phyloP scores from a whole-genome alignment of 1,284 basidiomycete genomes.

The Calocybe gambosa region DNA sequence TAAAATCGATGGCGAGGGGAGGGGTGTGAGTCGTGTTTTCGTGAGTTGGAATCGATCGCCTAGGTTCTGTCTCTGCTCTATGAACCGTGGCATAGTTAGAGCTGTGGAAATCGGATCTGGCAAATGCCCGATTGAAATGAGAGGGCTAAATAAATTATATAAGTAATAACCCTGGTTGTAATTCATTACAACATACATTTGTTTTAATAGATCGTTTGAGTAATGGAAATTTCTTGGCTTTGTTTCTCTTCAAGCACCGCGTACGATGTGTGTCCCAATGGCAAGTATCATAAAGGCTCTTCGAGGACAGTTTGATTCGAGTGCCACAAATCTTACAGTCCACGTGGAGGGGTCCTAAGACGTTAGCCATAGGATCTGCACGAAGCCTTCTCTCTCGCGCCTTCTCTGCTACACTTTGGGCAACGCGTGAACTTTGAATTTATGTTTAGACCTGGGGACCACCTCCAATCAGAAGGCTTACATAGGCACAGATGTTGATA shows the following conservation, averaged over 20 bases:
- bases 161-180: background rate
- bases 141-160: background rate
- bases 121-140: too few species aligned
- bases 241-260: conserved; percentile 40
- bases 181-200: conserved; percentile 1
- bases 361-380: conserved; percentile 44
- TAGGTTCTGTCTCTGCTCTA: background rate
- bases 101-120: background rate
- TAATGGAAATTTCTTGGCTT: background rate
- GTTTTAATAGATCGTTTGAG: conserved; percentile 18
- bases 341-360: conserved; percentile 47
- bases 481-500: conserved; percentile 9
- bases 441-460: conserved; percentile 10
- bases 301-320: conserved; percentile 60
- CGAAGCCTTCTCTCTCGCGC: conserved; percentile 43
- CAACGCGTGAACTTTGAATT: conserved; percentile 8
- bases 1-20: background rate
- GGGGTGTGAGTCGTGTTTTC: background rate
- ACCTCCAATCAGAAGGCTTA: conserved; percentile 11
- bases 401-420: conserved; percentile 25
- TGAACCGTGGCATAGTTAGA: background rate
- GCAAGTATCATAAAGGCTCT: conserved; percentile 57
- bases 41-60: background rate
- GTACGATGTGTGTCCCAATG: conserved; percentile 63
- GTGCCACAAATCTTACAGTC: conserved; percentile 50